Conservation (phyloP, 768 basidiomycete genomes). For the Botryobasidium botryosum region DNA sequence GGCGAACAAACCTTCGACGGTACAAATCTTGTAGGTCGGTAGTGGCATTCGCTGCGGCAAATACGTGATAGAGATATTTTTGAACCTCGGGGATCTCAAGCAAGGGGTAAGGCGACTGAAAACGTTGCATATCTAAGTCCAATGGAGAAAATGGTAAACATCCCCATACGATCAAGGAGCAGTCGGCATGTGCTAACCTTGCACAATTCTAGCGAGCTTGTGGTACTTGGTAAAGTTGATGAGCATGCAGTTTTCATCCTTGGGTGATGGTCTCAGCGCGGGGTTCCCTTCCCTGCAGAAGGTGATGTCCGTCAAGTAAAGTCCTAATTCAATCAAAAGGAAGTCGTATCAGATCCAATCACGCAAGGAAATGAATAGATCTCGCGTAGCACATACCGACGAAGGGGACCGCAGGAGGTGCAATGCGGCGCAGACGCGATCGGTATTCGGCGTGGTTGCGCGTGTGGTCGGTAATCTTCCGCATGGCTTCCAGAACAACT, state of each 20-base stretch:
- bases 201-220: conserved; percentile 71
- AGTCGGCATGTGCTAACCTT: conserved; percentile 30
- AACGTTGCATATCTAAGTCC: conserved; percentile 76
- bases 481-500: conserved; percentile 54
- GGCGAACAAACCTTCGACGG: conserved; percentile 47
- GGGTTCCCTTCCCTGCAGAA: conserved; percentile 95
- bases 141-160: neutral
- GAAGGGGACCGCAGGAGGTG: conserved; percentile 88
- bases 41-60: conserved; percentile 53
- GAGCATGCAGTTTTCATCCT: conserved; percentile 56
- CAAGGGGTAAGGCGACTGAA: conserved; percentile 73
- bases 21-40: conserved; percentile 79
- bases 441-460: conserved; percentile 89
- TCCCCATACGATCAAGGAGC: neutral
- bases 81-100: conserved; percentile 85
- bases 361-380: neutral
- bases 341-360: conserved; percentile 9
- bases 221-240: conserved; percentile 97
- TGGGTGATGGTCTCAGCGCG: conserved; percentile 61
- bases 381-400: conserved; percentile 37
- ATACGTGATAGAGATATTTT: conserved; percentile 51
- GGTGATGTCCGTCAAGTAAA: conserved; percentile 83
- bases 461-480: conserved; percentile 79
- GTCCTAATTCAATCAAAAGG: conserved; percentile 27
- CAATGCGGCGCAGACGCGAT: conserved; percentile 66